A percentile compares a stretch with the other conserved stretches of the same genome.
Evolutionary conservation across 192 early-diverging fungal genomes (phyloP).

Genomic region (Backusella mclennaniae): DNA sequence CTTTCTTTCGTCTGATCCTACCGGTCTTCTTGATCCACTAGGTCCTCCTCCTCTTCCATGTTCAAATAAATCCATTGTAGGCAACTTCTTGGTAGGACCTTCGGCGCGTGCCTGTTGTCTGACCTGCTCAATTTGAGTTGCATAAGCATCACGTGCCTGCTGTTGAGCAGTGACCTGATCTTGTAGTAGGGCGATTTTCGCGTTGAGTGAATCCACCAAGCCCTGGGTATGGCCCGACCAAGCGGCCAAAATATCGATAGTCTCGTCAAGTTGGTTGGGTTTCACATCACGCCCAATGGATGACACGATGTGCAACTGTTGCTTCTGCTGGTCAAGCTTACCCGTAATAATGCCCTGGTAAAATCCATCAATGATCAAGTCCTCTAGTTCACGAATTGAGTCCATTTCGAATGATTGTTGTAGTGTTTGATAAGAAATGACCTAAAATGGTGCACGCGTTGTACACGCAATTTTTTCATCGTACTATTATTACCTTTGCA

Average conservation of each 20-base stretch:
- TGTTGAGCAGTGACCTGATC: not conserved
- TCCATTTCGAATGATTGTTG: slow-evolving; percentile 65
- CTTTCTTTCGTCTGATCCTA: not conserved
- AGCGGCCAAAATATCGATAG: slow-evolving; percentile 50
- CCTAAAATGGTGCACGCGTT: slow-evolving; percentile 40
- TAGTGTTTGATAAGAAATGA: slow-evolving; percentile 65
- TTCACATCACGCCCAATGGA: slow-evolving; percentile 83
- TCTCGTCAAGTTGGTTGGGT: slow-evolving; percentile 57
- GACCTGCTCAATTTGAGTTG: not conserved
- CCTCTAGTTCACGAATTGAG: slow-evolving; percentile 83
- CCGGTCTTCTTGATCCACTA: not conserved
- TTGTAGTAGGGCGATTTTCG: slow-evolving; percentile 37
- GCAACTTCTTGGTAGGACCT: not conserved
- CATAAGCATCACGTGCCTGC: not conserved
- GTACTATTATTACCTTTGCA: not conserved
- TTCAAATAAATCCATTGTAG: not conserved
- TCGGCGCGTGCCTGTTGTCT: not conserved
- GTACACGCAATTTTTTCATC: too few relatives aligned
- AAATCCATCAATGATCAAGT: slow-evolving; percentile 85
- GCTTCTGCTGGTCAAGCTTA: slow-evolving; percentile 79
- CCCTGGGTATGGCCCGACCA: slow-evolving; percentile 63
- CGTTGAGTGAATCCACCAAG: slow-evolving; percentile 51
- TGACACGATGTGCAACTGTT: slow-evolving; percentile 71
- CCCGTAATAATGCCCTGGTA: slow-evolving; percentile 77
- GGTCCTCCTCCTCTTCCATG: not conserved